phyloP scores from a whole-genome alignment of 495 filamentous ascomycete genomes.

The Tuber calosporum region DNA sequence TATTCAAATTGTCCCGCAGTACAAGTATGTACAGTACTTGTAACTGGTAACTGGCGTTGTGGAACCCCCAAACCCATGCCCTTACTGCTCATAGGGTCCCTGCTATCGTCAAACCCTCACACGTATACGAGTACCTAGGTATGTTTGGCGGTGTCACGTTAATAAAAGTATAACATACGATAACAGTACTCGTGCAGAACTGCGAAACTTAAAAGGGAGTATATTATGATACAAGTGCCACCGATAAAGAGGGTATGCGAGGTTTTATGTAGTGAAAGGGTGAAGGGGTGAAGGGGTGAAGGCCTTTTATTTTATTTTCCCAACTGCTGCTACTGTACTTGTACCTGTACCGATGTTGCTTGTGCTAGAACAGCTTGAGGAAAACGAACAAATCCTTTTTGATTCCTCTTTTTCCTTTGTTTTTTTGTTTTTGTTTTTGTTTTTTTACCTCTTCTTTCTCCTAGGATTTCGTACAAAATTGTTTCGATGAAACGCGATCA shows the following conservation, averaged over 20 bases:
- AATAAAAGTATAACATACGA: too few species aligned
- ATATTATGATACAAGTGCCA: too few species aligned
- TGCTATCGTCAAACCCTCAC: neutral
- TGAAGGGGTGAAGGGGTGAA: too few species aligned
- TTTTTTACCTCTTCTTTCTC: neutral
- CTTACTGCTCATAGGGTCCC: neutral
- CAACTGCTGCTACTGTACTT: neutral
- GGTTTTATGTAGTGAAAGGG: neutral
- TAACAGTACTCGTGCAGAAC: too few species aligned
- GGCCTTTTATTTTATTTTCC: too few species aligned
- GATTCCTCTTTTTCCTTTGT: conserved; percentile 10
- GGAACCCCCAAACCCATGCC: neutral
- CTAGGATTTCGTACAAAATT: neutral
- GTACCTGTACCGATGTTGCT: too few species aligned
- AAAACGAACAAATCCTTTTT: conserved; percentile 16
- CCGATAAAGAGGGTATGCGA: neutral
- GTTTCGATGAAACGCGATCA: conserved; percentile 1
- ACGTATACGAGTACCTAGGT: too few species aligned
- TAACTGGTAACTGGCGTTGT: neutral
- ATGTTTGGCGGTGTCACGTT: too few species aligned
- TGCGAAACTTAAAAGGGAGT: neutral
- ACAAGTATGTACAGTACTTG: too few species aligned
- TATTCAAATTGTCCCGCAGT: neutral
- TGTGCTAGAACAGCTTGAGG: neutral
- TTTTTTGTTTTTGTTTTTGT: neutral